A percentile compares a stretch with the other conserved stretches of the same genome.
These are phyloP conservation scores for Aegilops tauschii DNA, from an alignment of 176 grass and related monocot genomes.

Conservation along the genomic window DNA sequence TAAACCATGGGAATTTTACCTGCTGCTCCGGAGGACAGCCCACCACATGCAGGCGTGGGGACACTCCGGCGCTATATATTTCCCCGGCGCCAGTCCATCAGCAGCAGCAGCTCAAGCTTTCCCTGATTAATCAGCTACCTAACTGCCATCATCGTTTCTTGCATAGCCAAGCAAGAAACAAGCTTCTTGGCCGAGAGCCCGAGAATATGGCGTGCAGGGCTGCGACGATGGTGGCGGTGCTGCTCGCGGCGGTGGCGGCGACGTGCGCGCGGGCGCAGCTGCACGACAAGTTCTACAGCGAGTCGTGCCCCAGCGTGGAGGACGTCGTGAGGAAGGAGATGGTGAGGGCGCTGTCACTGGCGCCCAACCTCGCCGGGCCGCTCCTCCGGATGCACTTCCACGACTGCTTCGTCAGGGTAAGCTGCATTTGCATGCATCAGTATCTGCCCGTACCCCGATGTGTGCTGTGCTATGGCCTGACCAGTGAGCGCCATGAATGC, in stretches of 20 bases:
- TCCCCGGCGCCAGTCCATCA: constrained; percentile 29
- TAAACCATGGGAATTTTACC: too few relatives aligned
- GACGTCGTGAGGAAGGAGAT: constrained; percentile 50
- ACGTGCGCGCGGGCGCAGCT: constrained; percentile 33
- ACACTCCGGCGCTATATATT: too few relatives aligned
- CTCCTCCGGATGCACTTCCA: constrained; percentile 85
- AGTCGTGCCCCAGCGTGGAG: constrained; percentile 58
- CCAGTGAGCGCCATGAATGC: not conserved
- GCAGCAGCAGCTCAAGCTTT: constrained; percentile 22
- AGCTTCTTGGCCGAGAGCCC: not conserved
- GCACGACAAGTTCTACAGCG: constrained; percentile 50
- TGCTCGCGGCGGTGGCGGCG: constrained; percentile 11
- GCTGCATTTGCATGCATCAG: not conserved
- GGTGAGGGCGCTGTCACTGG: constrained; percentile 34
- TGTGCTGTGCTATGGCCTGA: not conserved
- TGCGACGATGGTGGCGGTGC: not conserved
- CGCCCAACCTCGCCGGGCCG: constrained; percentile 74
- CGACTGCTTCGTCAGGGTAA: constrained; percentile 91
- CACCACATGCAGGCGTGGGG: too few relatives aligned
- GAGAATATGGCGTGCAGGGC: constrained; percentile 23
- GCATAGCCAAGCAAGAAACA: too few relatives aligned
- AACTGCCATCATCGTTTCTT: too few relatives aligned
- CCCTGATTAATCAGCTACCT: not conserved
- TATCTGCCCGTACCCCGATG: too few relatives aligned
- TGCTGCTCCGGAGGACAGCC: too few relatives aligned